Conservation (phyloP, 306 rosid genomes). For the Acacia crassicarpa region DNA sequence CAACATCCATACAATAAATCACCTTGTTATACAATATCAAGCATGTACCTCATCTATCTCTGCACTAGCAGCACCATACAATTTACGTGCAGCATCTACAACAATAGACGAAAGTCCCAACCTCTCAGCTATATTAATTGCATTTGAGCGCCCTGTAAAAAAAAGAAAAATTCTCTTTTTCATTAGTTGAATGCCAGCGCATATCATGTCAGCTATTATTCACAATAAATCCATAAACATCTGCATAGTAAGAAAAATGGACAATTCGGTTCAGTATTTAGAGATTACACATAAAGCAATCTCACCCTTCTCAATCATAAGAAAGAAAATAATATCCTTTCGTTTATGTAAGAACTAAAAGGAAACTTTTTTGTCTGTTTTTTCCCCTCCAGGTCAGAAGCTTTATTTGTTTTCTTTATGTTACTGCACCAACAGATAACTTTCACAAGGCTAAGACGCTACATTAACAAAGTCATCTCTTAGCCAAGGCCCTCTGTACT, state of each 20-base stretch:
- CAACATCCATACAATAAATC: slow-evolving; percentile 8
- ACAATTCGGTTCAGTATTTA: background rate
- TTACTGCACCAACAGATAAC: background rate
- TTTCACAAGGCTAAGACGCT: background rate
- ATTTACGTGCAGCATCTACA: slow-evolving; percentile 69
- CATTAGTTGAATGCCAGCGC: slow-evolving; percentile 5
- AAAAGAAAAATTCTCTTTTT: slow-evolving; percentile 4
- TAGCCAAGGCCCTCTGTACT: slow-evolving; percentile 1
- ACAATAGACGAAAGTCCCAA: slow-evolving; percentile 71
- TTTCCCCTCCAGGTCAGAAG: background rate
- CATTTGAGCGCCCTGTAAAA: slow-evolving; percentile 86
- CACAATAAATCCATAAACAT: slow-evolving; percentile 20
- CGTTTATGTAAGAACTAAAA: background rate
- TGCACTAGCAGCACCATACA: slow-evolving; percentile 89
- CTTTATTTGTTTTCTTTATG: background rate
- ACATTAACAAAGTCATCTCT: slow-evolving; percentile 7
- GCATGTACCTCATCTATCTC: slow-evolving; percentile 88
- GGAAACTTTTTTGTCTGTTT: background rate
- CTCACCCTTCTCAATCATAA: background rate
- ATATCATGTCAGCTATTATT: background rate
- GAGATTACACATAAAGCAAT: background rate
- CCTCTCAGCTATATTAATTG: slow-evolving; percentile 88
- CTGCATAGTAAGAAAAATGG: background rate
- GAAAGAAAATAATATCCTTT: slow-evolving; percentile 6
- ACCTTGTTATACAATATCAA: background rate